Base-by-base conservation (phyloP, 129 eudicot genomes). In the Flaveria trinervia region DNA sequence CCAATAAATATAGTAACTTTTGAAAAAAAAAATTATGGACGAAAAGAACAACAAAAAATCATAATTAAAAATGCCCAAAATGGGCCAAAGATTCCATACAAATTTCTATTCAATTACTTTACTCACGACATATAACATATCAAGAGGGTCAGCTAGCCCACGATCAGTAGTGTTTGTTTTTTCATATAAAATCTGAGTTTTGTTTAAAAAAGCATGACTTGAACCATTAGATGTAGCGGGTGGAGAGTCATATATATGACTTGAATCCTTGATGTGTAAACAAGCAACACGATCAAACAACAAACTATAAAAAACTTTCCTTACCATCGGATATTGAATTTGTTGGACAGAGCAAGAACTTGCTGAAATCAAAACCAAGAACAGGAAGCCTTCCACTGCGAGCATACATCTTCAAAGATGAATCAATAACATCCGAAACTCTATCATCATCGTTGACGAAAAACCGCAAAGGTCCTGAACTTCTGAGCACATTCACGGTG, bases 391-490 rank as follows among this genome's bases (percentile, higher is more conserved):
- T 79, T 7, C 87, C 88, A 69, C 83, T 85, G 0, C 84, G 85
- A 65, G 89, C 92, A 72, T 87, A 87, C 72, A 71, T 25, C 76
- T 87, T 85, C 1, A 89, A 57, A 57, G 88, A 86, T 14, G 86
- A 72, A 39, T 75, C 73, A 14, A 89, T 85, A 28, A 87, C 92
- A 1, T 45, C 75, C 1, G 83, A 71, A 59, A 81, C 96, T 11
- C 65, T 73, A 23, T 87, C 88, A 7, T 79, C 82, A 8, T 77
- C 83, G 50, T 77, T 84, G 51, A 85, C 89, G 33, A 89, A 81
- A 50, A 87, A 87, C 49, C 88, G 65, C 20, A 89, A 41, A 7
- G 96, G 92, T 17, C 92, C 91, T 3, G 89, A 65, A 48, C 95
- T 86, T 64, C 89, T 89, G 3, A 89, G 61, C 45, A 89, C 86